Evolutionary conservation across 2,329 filamentous ascomycete species (phyloP), one percentile per base, ranked within the genome.

Genomic region (Sporothrix phasma): DNA sequence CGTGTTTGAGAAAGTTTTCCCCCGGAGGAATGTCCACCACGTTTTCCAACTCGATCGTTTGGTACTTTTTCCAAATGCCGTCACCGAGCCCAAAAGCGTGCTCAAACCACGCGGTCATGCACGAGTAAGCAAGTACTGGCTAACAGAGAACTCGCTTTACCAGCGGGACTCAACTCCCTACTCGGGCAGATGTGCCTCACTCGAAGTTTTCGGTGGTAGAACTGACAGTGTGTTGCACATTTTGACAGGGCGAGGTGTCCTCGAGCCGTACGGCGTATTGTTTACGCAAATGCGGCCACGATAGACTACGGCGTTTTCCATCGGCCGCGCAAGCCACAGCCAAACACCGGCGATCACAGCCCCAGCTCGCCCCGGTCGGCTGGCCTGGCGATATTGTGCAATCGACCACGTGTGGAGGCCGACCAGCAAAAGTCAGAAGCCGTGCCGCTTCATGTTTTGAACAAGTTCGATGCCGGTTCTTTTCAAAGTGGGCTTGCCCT

Each of bases 401-500:
- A 62, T 53, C 29, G 22, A 39, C 22, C 60, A 62, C 60, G 46
- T 53, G 60, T 49, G 13, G 56, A 45, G 37, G 39, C 51, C 51
- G 19, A n/a, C 31, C 31, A 56, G 31, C 31, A 56, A 39, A 24
- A 39, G n/a, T 15, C 5, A 39, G 19, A 54, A 54, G 51, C 11
- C 56, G 56, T 45, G 45, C 11, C 39, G 39, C 17, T 58, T 37
- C 24, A 59, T 59, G 39, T 43, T 7, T 43, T n/a, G n/a, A n/a
- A n/a, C n/a, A n/a, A n/a, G 24, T 10, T 34, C 15, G 24, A 17
- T 39, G 51, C 8, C 43, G 56, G n/a, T 59, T 29, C 37, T 34
- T 41, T 58, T n/a, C 19, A 24, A 59, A 24, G 24, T 24, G 31
- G 15, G 24, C 31, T 13, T n/a, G 10, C 13, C n/a, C 31, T 39